These are phyloP conservation scores for Claviceps purpurea DNA, from an alignment of 2,329 filamentous ascomycete genomes.

Conservation along the genomic window DNA sequence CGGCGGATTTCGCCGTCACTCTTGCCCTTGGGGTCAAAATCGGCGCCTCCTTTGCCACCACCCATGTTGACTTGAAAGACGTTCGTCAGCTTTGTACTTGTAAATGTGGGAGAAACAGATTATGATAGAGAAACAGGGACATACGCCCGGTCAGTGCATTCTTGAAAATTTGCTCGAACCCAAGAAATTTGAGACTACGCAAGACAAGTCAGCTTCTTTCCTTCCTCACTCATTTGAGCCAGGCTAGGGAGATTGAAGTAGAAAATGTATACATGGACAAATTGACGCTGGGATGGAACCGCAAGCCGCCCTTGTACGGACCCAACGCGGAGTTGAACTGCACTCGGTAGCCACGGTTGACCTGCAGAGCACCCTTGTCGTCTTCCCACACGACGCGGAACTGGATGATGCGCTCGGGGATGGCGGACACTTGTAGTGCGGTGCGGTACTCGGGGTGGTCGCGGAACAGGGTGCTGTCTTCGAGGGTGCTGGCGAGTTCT, in stretches of 20 bases:
- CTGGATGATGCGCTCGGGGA: slow-evolving; percentile 92
- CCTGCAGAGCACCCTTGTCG: slow-evolving; percentile 75
- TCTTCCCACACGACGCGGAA: slow-evolving; percentile 97
- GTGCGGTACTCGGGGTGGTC: slow-evolving; percentile 91
- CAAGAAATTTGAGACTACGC: slow-evolving; percentile 75
- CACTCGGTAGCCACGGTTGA: slow-evolving; percentile 91
- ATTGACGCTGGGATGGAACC: slow-evolving; percentile 86
- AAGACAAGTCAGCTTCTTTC: slow-evolving; percentile 12
- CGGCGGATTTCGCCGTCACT: slow-evolving; percentile 92
- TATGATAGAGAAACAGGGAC: slow-evolving; percentile 22
- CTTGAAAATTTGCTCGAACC: slow-evolving; percentile 99
- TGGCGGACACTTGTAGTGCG: slow-evolving; percentile 72
- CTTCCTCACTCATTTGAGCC: not conserved
- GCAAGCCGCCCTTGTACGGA: slow-evolving; percentile 93
- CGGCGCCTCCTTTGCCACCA: slow-evolving; percentile 92
- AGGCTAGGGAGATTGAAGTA: not conserved
- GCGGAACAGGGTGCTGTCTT: slow-evolving; percentile 84
- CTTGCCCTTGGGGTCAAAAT: slow-evolving; percentile 99
- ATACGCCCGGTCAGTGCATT: slow-evolving; percentile 90
- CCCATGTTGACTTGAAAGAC: slow-evolving; percentile 52
- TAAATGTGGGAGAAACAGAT: not conserved
- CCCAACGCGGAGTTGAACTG: slow-evolving; percentile 98
- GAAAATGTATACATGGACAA: slow-evolving; percentile 39
- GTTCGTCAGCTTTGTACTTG: not conserved
- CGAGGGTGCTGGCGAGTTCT: slow-evolving; percentile 92